phyloP scores from a whole-genome alignment of 169 alveolate species.

The Babesia sp. region DNA sequence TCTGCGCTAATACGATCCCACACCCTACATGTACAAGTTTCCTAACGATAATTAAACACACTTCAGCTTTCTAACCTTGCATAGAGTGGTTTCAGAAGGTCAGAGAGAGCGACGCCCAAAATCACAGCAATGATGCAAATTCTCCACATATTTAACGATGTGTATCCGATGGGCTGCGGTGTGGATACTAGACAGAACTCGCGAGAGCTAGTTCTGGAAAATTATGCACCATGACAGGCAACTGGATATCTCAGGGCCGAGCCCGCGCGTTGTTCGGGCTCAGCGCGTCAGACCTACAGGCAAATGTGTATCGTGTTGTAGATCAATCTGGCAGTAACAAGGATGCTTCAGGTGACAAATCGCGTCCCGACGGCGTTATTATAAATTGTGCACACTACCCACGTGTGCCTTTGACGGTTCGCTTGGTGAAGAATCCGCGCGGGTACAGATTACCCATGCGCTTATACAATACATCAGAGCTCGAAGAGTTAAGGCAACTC shows the following conservation, averaged over 20 bases:
- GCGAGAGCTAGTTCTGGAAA: not conserved
- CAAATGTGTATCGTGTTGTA: constrained; percentile 25
- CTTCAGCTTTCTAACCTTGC: constrained; percentile 23
- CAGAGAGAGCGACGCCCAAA: constrained; percentile 39
- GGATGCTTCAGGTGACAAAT: not conserved
- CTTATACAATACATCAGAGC: constrained; percentile 34
- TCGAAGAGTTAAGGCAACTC: constrained; percentile 4
- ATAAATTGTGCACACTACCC: constrained; percentile 27
- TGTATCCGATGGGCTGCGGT: not conserved
- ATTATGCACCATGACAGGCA: not conserved
- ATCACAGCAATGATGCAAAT: constrained; percentile 8
- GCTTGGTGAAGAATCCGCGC: constrained; percentile 44
- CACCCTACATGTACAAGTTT: constrained; percentile 59
- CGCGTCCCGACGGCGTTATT: not conserved
- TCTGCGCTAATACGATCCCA: constrained; percentile 39
- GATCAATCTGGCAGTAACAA: constrained; percentile 2
- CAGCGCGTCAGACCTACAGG: constrained; percentile 23
- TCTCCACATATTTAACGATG: constrained; percentile 15
- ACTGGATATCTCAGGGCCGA: constrained; percentile 47
- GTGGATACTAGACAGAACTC: not conserved
- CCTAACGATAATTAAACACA: not conserved
- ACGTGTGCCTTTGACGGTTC: constrained; percentile 32
- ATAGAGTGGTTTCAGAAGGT: constrained; percentile 25
- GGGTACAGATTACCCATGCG: constrained; percentile 55
- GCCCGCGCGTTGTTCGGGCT: constrained; percentile 26